A percentile compares a stretch with the other conserved stretches of the same genome.
Evolutionary conservation across 345 rosid species (phyloP).

Genomic region (Sisymbrium altissimum): DNA sequence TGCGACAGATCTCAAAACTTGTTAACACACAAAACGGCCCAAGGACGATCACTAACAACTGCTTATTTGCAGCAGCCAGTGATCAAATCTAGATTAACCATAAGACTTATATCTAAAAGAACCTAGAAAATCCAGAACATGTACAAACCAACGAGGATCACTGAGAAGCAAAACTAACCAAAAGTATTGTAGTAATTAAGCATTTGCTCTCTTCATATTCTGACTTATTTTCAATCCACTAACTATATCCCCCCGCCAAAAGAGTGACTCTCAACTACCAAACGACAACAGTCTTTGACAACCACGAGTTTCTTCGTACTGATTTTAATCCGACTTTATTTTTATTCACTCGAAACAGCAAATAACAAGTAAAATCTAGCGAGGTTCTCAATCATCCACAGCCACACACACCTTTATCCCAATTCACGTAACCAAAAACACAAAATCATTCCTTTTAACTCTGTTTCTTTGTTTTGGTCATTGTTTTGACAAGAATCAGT

Average conservation of each 20-base stretch:
- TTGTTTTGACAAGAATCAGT: background rate
- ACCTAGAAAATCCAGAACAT: too few species aligned
- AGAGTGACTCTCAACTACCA: background rate
- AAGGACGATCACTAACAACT: background rate
- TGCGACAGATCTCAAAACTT: background rate
- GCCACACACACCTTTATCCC: conserved; percentile 31
- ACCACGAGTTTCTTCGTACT: conserved; percentile 13
- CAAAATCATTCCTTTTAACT: background rate
- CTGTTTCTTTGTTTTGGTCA: background rate
- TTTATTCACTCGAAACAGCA: background rate
- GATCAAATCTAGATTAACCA: too few species aligned
- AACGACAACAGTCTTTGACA: conserved; percentile 14
- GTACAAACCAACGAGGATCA: background rate
- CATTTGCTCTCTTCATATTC: background rate
- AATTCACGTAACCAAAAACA: background rate
- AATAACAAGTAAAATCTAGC: background rate
- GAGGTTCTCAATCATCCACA: conserved; percentile 22
- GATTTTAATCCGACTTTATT: background rate
- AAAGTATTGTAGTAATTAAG: background rate
- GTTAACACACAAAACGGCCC: background rate
- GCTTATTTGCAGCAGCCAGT: background rate
- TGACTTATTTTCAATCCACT: background rate
- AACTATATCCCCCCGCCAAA: background rate
- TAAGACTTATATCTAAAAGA: background rate
- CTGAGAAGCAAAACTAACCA: background rate